Evolutionary conservation across 2,329 filamentous ascomycete species (phyloP).

Genomic region (Aspergillus aculeatinus): DNA sequence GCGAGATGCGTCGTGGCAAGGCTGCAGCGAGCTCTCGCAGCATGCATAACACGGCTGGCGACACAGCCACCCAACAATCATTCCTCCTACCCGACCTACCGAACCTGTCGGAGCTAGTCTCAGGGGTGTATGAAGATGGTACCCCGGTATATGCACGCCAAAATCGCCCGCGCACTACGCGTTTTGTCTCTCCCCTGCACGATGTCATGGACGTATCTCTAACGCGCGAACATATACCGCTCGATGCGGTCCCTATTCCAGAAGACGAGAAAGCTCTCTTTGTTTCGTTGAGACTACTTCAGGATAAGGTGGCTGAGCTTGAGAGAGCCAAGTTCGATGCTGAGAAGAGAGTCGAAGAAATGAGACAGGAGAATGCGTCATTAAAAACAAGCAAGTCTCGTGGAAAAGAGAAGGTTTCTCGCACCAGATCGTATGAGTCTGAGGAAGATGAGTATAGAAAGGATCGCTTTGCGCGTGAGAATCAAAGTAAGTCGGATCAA

Average conservation of each 20-base stretch:
- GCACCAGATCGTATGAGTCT: constrained; percentile 29
- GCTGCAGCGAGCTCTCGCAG: constrained; percentile 25
- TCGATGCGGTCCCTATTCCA: constrained; percentile 58
- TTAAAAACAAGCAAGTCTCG: constrained; percentile 47
- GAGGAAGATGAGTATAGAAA: constrained; percentile 49
- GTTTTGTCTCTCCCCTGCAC: constrained; percentile 53
- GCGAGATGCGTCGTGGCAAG: constrained; percentile 31
- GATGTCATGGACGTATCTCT: constrained; percentile 33
- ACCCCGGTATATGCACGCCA: constrained; percentile 57
- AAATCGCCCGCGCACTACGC: constrained; percentile 50
- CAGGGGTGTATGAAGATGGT: constrained; percentile 57
- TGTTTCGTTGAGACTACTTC: constrained; percentile 57
- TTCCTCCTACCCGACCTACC: constrained; percentile 62
- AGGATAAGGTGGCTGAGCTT: constrained; percentile 57
- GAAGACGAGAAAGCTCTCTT: constrained; percentile 64
- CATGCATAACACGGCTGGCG: constrained; percentile 33
- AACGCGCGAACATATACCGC: constrained; percentile 43
- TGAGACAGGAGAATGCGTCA: constrained; percentile 53
- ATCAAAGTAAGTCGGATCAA: constrained; percentile 35
- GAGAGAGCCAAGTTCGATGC: constrained; percentile 56
- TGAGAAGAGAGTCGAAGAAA: constrained; percentile 51
- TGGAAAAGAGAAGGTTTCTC: constrained; percentile 39
- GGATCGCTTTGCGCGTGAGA: constrained; percentile 35
- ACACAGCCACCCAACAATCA: constrained; percentile 57
- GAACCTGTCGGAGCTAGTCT: constrained; percentile 62